Conservation (phyloP, 176 grass and related monocot genomes). For the Oryza meyeriana region DNA sequence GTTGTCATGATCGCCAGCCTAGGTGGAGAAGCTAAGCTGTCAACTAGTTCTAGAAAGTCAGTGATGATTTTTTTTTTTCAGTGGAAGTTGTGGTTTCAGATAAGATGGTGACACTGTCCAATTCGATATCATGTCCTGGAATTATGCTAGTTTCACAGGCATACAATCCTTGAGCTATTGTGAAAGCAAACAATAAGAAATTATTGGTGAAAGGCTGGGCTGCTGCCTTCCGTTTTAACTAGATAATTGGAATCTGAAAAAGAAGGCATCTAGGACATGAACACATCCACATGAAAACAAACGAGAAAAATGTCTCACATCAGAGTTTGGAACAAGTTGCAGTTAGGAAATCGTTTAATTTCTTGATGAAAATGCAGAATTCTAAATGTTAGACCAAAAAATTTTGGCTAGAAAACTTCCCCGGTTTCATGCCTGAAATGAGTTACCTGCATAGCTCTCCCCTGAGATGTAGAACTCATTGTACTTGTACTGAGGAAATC, state of each 20-base stretch:
- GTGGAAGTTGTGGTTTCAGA: conserved; percentile 1
- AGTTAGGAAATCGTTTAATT: background rate
- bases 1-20: background rate
- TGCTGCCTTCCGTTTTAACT: conserved; percentile 12
- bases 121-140: background rate
- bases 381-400: background rate
- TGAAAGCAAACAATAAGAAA: conserved; percentile 1
- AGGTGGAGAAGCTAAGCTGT: background rate
- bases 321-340: background rate
- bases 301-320: background rate
- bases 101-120: background rate
- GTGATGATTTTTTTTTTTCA: conserved; percentile 7
- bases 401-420: background rate
- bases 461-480: conserved; percentile 73
- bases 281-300: background rate
- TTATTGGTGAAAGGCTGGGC: background rate
- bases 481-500: conserved; percentile 57
- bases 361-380: background rate
- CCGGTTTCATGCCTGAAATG: background rate
- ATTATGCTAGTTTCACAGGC: background rate
- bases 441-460: conserved; percentile 80
- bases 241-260: conserved; percentile 5
- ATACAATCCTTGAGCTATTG: background rate
- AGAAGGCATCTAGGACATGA: background rate
- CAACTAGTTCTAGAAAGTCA: background rate